Conservation (phyloP, 2,329 filamentous ascomycete species). For the Pseudogymnoascus sp. region DNA sequence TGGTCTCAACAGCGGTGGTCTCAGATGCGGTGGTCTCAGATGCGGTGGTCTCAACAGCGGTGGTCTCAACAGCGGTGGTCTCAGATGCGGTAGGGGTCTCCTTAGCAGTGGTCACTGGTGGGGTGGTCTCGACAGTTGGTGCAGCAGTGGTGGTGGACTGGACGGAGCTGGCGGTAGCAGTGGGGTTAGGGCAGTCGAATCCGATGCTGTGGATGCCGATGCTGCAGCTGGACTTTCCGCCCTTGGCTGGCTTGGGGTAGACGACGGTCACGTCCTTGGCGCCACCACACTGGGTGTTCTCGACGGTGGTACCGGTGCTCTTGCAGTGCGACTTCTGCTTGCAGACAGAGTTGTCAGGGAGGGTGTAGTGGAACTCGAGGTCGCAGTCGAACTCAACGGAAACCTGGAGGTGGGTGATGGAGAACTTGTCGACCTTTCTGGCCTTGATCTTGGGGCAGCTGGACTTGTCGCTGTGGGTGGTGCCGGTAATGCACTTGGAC, state of each 20-base stretch:
- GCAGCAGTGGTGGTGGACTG: constrained; percentile 13
- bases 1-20: background rate
- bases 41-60: constrained; percentile 12
- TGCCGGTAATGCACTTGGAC: constrained; percentile 54
- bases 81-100: constrained; percentile 18
- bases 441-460: constrained; percentile 49
- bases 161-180: constrained; percentile 15
- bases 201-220: constrained; percentile 65
- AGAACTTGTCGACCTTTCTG: constrained; percentile 51
- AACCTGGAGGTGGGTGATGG: constrained; percentile 65
- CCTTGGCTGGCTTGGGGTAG: constrained; percentile 45
- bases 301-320: constrained; percentile 56
- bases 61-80: background rate
- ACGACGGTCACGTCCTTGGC: constrained; percentile 71
- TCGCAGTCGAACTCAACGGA: constrained; percentile 66
- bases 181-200: constrained; percentile 54
- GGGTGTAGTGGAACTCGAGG: constrained; percentile 77
- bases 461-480: constrained; percentile 34
- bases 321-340: constrained; percentile 66
- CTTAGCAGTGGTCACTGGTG: constrained; percentile 10
- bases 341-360: constrained; percentile 75
- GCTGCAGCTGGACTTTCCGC: constrained; percentile 50
- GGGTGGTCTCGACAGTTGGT: constrained; percentile 16
- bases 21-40: constrained; percentile 9
- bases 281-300: constrained; percentile 88